Evolutionary conservation across 208 protist genomes (phyloP).

Genomic region (Trypanosoma rangeli): DNA sequence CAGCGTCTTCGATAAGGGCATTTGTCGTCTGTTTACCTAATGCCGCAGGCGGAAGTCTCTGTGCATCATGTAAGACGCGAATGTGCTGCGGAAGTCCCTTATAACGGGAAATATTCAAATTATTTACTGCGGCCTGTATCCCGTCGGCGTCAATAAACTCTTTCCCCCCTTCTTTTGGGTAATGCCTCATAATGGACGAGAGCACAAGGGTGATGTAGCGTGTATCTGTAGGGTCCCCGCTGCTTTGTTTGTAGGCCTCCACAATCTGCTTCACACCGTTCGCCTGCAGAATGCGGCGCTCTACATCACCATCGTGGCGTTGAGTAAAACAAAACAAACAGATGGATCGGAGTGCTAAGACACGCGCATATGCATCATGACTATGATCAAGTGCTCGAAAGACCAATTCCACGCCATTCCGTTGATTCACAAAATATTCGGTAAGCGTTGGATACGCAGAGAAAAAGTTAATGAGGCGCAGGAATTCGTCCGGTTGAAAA

Average conservation of each 20-base stretch:
- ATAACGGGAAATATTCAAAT: conserved; percentile 82
- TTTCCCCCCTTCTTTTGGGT: conserved; percentile 71
- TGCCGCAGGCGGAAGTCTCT: conserved; percentile 53
- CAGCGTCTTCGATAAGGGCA: conserved; percentile 64
- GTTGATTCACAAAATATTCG: conserved; percentile 71
- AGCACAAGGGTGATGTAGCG: conserved; percentile 82
- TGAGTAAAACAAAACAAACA: conserved; percentile 85
- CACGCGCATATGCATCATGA: conserved; percentile 66
- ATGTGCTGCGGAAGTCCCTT: conserved; percentile 91
- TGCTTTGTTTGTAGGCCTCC: conserved; percentile 79
- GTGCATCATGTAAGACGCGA: conserved; percentile 75
- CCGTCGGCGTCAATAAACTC: conserved; percentile 80
- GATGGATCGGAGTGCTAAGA: conserved; percentile 76
- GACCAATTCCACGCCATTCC: conserved; percentile 74
- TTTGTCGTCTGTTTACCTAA: conserved; percentile 38
- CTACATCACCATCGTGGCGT: conserved; percentile 72
- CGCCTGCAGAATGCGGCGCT: conserved; percentile 67
- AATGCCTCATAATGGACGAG: conserved; percentile 86
- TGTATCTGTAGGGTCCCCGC: conserved; percentile 86
- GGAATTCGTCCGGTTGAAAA: conserved; percentile 82
- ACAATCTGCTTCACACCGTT: conserved; percentile 73
- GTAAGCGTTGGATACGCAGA: conserved; percentile 66
- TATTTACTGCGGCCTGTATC: conserved; percentile 75
- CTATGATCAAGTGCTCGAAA: conserved; percentile 70
- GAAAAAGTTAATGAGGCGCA: conserved; percentile 83